Conservation (phyloP, 352 stramenopile genomes). For the Pythium phragmiticola region DNA sequence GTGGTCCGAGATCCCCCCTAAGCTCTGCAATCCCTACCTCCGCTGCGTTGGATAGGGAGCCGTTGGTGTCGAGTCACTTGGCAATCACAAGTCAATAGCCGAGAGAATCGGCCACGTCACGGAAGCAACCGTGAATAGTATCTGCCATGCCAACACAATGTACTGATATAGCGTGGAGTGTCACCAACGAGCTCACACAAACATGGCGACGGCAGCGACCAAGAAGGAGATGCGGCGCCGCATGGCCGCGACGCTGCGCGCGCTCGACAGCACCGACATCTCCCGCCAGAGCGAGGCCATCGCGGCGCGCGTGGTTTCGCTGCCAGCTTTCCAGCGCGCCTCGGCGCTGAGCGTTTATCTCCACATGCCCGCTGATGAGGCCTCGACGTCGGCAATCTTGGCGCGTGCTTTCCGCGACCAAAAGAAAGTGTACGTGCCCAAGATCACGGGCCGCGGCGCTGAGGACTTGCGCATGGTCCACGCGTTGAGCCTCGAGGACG, state of each 20-base stretch:
- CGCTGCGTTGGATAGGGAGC: too few relatives aligned
- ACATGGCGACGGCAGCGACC: slow-evolving; percentile 21
- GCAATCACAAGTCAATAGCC: too few relatives aligned
- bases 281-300: slow-evolving; percentile 49
- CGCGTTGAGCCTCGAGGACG: slow-evolving; percentile 55
- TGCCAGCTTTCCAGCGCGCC: slow-evolving; percentile 52
- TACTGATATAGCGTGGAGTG: not conserved
- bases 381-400: slow-evolving; percentile 53
- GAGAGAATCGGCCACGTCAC: too few relatives aligned
- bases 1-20: too few relatives aligned
- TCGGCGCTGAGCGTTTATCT: slow-evolving; percentile 76
- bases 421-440: slow-evolving; percentile 89
- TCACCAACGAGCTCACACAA: not conserved
- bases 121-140: too few relatives aligned
- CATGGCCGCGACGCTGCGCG: slow-evolving; percentile 46
- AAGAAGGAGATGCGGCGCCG: slow-evolving; percentile 64
- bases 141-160: too few relatives aligned
- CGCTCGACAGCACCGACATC: slow-evolving; percentile 45
- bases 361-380: slow-evolving; percentile 78
- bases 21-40: too few relatives aligned
- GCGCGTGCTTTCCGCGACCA: slow-evolving; percentile 46
- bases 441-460: slow-evolving; percentile 64
- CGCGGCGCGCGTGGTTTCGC: slow-evolving; percentile 38
- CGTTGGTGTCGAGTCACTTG: too few relatives aligned
- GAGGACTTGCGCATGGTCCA: slow-evolving; percentile 83